phyloP scores from a whole-genome alignment of 2,329 filamentous ascomycete genomes.

The Curvularia sp. region DNA sequence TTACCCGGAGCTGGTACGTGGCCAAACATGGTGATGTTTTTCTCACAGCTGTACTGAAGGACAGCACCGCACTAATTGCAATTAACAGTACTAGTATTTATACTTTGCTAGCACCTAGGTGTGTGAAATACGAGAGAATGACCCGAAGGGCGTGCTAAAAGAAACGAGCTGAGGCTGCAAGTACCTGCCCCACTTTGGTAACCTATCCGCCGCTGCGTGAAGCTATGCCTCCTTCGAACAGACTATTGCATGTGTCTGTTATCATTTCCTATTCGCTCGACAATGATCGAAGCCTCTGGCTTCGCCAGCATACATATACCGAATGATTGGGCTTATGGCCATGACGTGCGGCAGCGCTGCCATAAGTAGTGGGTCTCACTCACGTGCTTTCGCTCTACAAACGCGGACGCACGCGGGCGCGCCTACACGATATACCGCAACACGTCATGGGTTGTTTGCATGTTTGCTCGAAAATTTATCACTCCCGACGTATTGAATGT shows the following conservation, averaged over 20 bases:
- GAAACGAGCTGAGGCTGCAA: slow-evolving; percentile 2
- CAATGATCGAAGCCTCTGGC: too few relatives aligned
- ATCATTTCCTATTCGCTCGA: neutral
- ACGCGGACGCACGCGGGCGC: slow-evolving; percentile 5
- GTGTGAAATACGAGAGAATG: neutral
- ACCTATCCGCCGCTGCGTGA: slow-evolving; percentile 10
- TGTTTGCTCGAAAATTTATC: neutral
- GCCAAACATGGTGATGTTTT: slow-evolving; percentile 25
- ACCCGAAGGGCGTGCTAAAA: slow-evolving; percentile 2
- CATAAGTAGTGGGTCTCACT: neutral
- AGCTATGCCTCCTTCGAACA: neutral
- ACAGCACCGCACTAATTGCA: neutral
- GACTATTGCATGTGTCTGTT: neutral
- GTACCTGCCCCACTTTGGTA: slow-evolving; percentile 12
- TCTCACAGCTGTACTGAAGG: neutral
- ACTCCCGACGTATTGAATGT: neutral
- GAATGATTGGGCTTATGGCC: neutral
- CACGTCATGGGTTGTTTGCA: neutral
- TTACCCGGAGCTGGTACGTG: slow-evolving; percentile 22
- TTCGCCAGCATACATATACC: neutral
- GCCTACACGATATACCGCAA: neutral
- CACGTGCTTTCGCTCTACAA: slow-evolving; percentile 13
- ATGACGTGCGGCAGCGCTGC: neutral
- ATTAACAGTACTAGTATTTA: neutral
- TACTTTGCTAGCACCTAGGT: neutral